A percentile compares a stretch with the other conserved stretches of the same genome.
Conservation (phyloP, 2,329 filamentous ascomycete species). For the Monilinia fructicola region DNA sequence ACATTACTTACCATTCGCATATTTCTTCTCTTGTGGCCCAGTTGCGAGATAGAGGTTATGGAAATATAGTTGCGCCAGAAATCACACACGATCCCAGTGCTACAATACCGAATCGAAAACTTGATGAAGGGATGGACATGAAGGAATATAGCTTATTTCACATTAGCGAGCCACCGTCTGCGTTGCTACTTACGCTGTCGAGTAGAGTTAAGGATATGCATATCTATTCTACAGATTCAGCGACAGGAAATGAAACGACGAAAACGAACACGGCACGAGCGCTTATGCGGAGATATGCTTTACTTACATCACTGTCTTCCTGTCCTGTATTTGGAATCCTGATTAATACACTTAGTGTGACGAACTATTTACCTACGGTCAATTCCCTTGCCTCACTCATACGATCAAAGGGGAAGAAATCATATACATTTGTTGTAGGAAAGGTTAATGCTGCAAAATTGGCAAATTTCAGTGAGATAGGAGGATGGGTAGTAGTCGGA, state of each 20-base stretch:
- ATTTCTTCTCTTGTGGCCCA: conserved; percentile 56
- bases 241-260: conserved; percentile 37
- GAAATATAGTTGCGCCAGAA: conserved; percentile 64
- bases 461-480: conserved; percentile 93
- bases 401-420: conserved; percentile 81
- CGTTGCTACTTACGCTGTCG: conserved; percentile 82
- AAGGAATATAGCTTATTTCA: conserved; percentile 66
- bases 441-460: conserved; percentile 95
- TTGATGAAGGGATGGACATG: conserved; percentile 44
- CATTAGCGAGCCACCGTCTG: conserved; percentile 80
- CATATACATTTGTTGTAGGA: conserved; percentile 93
- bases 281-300: conserved; percentile 83
- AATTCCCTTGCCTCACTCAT: conserved; percentile 72
- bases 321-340: conserved; percentile 88
- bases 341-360: conserved; percentile 91
- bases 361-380: conserved; percentile 83
- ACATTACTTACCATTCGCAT: conserved; percentile 82
- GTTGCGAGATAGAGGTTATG: conserved; percentile 66
- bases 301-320: conserved; percentile 76
- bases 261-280: conserved; percentile 49
- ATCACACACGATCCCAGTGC: conserved; percentile 78
- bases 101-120: conserved; percentile 76
- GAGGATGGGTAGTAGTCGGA: conserved; percentile 94
- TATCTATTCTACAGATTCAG: conserved; percentile 64
- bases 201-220: conserved; percentile 77